Evolutionary conservation across 176 grass and related monocot species (phyloP).

Genomic region (Ananas comosus): DNA sequence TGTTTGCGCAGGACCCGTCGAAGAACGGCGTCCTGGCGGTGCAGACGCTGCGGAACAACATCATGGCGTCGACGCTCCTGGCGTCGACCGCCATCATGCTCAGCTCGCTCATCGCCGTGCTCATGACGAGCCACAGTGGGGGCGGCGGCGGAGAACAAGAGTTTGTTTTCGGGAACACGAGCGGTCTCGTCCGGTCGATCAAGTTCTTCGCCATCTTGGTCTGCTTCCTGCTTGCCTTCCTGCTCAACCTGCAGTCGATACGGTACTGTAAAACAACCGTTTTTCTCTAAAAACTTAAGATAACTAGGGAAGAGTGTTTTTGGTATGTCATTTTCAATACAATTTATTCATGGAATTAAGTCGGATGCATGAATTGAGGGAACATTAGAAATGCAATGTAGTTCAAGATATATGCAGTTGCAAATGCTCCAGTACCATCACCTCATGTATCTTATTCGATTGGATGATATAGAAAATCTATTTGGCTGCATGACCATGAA

Average conservation of each 20-base stretch:
- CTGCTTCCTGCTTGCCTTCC: conserved; percentile 76
- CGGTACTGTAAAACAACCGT: conserved; percentile 8
- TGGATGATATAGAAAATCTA: too few species aligned
- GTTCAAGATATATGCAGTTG: too few species aligned
- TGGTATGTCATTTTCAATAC: too few species aligned
- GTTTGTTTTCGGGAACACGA: conserved; percentile 23
- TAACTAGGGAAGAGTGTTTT: too few species aligned
- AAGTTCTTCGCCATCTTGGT: conserved; percentile 73
- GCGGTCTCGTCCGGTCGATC: conserved; percentile 18
- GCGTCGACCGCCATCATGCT: conserved; percentile 69
- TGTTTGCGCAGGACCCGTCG: conserved; percentile 32
- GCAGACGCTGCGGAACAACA: conserved; percentile 84
- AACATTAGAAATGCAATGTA: too few species aligned
- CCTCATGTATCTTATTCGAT: too few species aligned
- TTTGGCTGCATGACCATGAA: too few species aligned
- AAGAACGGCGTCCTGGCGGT: conserved; percentile 73
- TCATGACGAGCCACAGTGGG: conserved; percentile 41
- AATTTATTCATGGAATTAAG: too few species aligned
- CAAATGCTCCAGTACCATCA: too few species aligned
- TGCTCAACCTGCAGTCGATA: conserved; percentile 77
- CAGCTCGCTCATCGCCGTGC: conserved; percentile 53
- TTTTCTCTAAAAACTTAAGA: too few species aligned
- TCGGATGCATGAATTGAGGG: too few species aligned
- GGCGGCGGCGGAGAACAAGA: not conserved
- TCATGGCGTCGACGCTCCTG: conserved; percentile 85